Evolutionary conservation across 495 filamentous ascomycete species (phyloP).

Genomic region (Lindgomyces ingoldianus): DNA sequence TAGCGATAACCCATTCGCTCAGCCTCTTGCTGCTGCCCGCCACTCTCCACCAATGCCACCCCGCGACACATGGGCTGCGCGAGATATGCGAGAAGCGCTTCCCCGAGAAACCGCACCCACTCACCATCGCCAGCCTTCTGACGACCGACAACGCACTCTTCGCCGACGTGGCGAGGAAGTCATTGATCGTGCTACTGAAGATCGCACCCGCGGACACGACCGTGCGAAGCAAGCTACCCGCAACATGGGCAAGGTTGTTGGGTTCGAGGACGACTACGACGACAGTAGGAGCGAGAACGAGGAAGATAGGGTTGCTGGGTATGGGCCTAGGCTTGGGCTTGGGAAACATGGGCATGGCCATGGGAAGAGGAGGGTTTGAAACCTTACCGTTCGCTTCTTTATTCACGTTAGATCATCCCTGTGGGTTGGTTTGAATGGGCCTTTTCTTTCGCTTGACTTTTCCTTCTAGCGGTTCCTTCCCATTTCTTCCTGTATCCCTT

Average conservation of each 20-base stretch:
- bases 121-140: conserved; percentile 10
- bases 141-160: conserved; percentile 1
- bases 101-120: background rate
- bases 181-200: conserved; percentile 6
- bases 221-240: conserved; percentile 17
- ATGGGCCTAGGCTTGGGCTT: conserved; percentile 15
- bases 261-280: conserved; percentile 22
- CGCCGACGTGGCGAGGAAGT: conserved; percentile 17
- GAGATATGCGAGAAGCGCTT: conserved; percentile 21
- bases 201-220: background rate
- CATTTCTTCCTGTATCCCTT: background rate
- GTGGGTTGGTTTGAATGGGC: background rate
- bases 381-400: background rate
- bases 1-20: conserved; percentile 20
- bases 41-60: background rate
- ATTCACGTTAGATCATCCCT: background rate
- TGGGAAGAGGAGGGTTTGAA: conserved; percentile 1
- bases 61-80: conserved; percentile 18
- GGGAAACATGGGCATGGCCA: conserved; percentile 16
- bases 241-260: conserved; percentile 17
- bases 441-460: background rate
- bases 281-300: background rate
- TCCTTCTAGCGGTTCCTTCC: no score
- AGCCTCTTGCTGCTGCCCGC: background rate
- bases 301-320: conserved; percentile 16